A percentile compares a stretch with the other conserved stretches of the same genome.
phyloP scores from a whole-genome alignment of 2,329 filamentous ascomycete species.

The Colletotrichum gloeosporioides region DNA sequence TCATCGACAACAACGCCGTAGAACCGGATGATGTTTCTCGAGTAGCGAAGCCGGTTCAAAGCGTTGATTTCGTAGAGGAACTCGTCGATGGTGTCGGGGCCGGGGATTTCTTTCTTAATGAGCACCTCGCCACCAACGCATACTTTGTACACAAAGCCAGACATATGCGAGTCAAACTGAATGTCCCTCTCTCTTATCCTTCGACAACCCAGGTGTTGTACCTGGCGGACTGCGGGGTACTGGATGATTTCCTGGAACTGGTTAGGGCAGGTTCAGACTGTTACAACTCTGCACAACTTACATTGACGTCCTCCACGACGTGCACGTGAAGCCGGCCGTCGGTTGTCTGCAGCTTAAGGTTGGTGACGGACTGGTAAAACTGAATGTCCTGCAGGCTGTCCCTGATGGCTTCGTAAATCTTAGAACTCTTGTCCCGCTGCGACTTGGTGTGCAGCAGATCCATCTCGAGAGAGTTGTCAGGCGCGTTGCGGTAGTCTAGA shows the following conservation, averaged over 20 bases:
- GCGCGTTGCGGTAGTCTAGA: constrained; percentile 85
- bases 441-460: constrained; percentile 80
- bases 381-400: constrained; percentile 93
- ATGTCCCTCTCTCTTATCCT: constrained; percentile 76
- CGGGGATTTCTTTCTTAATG: constrained; percentile 98
- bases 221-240: constrained; percentile 76
- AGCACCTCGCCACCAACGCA: constrained; percentile 69
- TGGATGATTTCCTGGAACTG: constrained; percentile 76
- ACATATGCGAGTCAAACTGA: constrained; percentile 89
- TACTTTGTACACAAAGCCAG: constrained; percentile 97
- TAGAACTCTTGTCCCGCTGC: constrained; percentile 89
- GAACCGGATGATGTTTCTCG: constrained; percentile 81
- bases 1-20: constrained; percentile 90
- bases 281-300: constrained; percentile 40
- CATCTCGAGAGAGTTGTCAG: constrained; percentile 81
- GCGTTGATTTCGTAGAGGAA: constrained; percentile 98
- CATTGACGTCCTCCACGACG: constrained; percentile 93
- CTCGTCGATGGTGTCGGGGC: constrained; percentile 92
- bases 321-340: constrained; percentile 92
- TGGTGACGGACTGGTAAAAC: constrained; percentile 95
- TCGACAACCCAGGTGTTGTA: constrained; percentile 74
- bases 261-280: constrained; percentile 1
- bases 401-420: constrained; percentile 93
- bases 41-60: constrained; percentile 76
- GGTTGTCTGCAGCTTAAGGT: constrained; percentile 89